A percentile compares a stretch with the other conserved stretches of the same genome.
Evolutionary conservation across 495 filamentous ascomycete species (phyloP).

Genomic region (Bacidia gigantensis): DNA sequence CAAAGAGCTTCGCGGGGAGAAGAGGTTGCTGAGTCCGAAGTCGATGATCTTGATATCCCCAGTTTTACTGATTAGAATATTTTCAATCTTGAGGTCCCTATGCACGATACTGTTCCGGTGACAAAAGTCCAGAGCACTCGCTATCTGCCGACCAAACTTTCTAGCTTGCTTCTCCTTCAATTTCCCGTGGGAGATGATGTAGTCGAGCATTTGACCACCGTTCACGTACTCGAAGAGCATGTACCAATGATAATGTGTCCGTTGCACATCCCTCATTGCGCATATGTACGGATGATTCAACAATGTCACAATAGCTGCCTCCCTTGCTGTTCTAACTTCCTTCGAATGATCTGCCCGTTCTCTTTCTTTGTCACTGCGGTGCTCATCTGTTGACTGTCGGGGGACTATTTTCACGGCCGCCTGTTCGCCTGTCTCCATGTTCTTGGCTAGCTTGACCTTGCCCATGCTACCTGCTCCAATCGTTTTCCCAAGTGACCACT

Average conservation of each 20-base stretch:
- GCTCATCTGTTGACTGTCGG: slow-evolving; percentile 73
- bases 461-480: slow-evolving; percentile 98
- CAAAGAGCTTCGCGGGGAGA: slow-evolving; percentile 70
- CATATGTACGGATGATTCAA: slow-evolving; percentile 95
- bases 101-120: slow-evolving; percentile 98
- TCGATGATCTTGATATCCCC: slow-evolving; percentile 99
- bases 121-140: slow-evolving; percentile 96
- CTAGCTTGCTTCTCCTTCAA: slow-evolving; percentile 97
- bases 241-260: slow-evolving; percentile 97
- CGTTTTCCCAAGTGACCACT: slow-evolving; percentile 92
- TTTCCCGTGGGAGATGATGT: slow-evolving; percentile 96
- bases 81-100: slow-evolving; percentile 96
- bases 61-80: slow-evolving; percentile 97
- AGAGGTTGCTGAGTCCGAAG: slow-evolving; percentile 95
- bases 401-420: slow-evolving; percentile 97
- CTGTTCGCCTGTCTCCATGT: slow-evolving; percentile 68
- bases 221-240: slow-evolving; percentile 99
- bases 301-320: slow-evolving; percentile 93
- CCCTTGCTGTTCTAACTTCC: slow-evolving; percentile 87
- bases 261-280: slow-evolving; percentile 86
- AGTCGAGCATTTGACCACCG: slow-evolving; percentile 98
- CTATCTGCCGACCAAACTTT: slow-evolving; percentile 95
- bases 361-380: slow-evolving; percentile 63
- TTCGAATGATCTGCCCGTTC: slow-evolving; percentile 90
- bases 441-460: slow-evolving; percentile 80